phyloP scores from a whole-genome alignment of 108 stramenopile genomes.

The Nitzschia palea region DNA sequence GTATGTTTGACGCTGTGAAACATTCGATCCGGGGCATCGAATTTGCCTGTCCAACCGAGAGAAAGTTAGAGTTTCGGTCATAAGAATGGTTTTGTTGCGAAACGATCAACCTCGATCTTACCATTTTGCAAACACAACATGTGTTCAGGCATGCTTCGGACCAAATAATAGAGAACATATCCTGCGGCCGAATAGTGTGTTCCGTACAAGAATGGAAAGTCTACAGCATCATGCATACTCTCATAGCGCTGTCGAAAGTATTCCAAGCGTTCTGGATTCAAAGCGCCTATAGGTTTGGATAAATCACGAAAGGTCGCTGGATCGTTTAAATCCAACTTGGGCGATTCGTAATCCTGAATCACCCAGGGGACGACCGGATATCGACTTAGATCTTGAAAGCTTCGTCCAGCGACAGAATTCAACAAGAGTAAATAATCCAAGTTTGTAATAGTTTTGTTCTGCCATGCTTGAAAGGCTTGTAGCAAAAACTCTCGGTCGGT shows the following conservation, averaged over 20 bases:
- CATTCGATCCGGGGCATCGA: conserved; percentile 96
- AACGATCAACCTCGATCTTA: conserved; percentile 16
- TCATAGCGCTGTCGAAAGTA: conserved; percentile 85
- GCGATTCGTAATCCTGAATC: conserved; percentile 75
- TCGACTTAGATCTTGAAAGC: conserved; percentile 92
- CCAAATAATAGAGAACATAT: conserved; percentile 97
- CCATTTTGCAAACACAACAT: conserved; percentile 98
- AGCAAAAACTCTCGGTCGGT: conserved; percentile 82
- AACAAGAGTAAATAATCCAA: conserved; percentile 94
- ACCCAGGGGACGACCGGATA: conserved; percentile 99
- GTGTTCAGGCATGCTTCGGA: conserved; percentile 94
- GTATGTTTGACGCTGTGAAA: conserved; percentile 83
- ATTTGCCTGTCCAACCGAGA: conserved; percentile 62
- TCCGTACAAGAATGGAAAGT: conserved; percentile 90
- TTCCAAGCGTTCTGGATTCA: conserved; percentile 83
- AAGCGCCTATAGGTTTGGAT: conserved; percentile 96
- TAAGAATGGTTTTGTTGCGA: background rate
- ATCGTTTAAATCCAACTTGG: conserved; percentile 66
- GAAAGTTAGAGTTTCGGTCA: background rate
- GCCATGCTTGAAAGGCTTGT: conserved; percentile 66
- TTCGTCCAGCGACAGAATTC: conserved; percentile 94
- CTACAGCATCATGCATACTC: conserved; percentile 68
- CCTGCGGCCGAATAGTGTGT: conserved; percentile 96
- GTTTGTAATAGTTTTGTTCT: conserved; percentile 71
- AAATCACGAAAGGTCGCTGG: conserved; percentile 84